Conservation (phyloP, 495 filamentous ascomycete genomes). For the Cetradonia linearis region DNA sequence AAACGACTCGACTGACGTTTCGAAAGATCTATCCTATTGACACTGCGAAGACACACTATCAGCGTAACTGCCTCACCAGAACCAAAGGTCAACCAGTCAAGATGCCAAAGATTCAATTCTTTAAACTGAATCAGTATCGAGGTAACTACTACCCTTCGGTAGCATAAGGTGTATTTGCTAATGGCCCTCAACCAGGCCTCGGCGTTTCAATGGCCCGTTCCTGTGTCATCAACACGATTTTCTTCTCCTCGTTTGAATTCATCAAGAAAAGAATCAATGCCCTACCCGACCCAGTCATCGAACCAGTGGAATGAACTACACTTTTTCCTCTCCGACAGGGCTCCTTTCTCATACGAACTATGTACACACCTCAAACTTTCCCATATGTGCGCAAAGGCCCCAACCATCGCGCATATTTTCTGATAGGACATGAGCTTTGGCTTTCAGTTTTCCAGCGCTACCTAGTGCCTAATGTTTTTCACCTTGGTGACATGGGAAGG, state of each 20-base stretch:
- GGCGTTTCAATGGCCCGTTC: conserved; percentile 72
- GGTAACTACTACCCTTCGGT: conserved; percentile 25
- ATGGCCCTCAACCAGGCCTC: conserved; percentile 40
- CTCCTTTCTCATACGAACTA: neutral
- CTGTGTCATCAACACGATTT: conserved; percentile 30
- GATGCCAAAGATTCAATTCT: conserved; percentile 60
- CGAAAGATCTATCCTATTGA: conserved; percentile 65
- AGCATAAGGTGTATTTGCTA: conserved; percentile 2
- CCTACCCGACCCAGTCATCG: conserved; percentile 18
- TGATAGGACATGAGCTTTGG: neutral
- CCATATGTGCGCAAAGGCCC: neutral
- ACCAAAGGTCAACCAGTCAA: conserved; percentile 47
- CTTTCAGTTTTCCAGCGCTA: neutral
- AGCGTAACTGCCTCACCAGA: conserved; percentile 65
- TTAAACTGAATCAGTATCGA: conserved; percentile 60
- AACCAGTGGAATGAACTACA: neutral
- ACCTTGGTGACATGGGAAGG: neutral
- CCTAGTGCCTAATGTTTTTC: neutral
- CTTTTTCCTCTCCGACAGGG: neutral
- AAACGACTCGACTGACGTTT: conserved; percentile 12
- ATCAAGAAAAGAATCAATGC: conserved; percentile 26
- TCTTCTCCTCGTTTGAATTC: conserved; percentile 24
- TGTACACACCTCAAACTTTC: neutral
- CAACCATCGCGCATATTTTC: neutral
- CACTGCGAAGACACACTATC: conserved; percentile 73